phyloP scores from a whole-genome alignment of 805 yeast genomes.

The Yamadazyma tumulicola region DNA sequence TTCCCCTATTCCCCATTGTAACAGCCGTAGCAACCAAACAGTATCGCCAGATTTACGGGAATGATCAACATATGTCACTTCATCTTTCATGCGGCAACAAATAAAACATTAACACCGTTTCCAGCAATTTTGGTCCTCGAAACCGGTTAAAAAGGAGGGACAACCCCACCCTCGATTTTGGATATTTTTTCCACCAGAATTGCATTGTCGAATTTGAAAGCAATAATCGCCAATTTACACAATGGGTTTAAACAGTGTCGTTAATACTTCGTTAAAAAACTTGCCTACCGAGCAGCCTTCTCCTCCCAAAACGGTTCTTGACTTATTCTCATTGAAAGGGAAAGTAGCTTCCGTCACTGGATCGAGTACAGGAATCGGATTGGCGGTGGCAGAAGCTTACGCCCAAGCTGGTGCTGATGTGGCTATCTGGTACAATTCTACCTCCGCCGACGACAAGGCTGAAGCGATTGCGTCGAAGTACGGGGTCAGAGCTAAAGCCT shows the following conservation, averaged over 20 bases:
- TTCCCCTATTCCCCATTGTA: too few relatives aligned
- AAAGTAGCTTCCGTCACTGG: conserved; percentile 86
- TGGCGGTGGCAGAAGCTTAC: conserved; percentile 74
- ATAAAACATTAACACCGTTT: too few relatives aligned
- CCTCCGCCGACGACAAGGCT: conserved; percentile 62
- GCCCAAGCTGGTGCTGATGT: conserved; percentile 88
- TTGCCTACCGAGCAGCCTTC: conserved; percentile 55
- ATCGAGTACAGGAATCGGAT: conserved; percentile 80
- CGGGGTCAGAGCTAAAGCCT: conserved; percentile 60
- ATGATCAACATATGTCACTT: too few relatives aligned
- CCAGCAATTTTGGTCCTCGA: too few relatives aligned
- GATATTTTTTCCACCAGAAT: too few relatives aligned
- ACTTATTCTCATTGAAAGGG: conserved; percentile 74
- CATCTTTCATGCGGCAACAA: too few relatives aligned
- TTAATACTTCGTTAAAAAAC: conserved; percentile 31
- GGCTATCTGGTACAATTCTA: conserved; percentile 45
- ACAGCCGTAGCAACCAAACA: too few relatives aligned
- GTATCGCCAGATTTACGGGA: too few relatives aligned
- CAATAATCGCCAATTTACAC: too few relatives aligned
- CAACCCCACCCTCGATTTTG: too few relatives aligned
- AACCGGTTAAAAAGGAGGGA: too few relatives aligned
- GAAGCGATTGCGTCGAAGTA: conserved; percentile 51
- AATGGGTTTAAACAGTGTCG: conserved; percentile 16
- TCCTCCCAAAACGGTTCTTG: conserved; percentile 52
- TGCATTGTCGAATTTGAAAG: too few relatives aligned